Evolutionary conservation across 2,329 filamentous ascomycete genomes (phyloP), one percentile per base, ranked within the genome.

Genomic region (Mycosphaerelloides madeirae): DNA sequence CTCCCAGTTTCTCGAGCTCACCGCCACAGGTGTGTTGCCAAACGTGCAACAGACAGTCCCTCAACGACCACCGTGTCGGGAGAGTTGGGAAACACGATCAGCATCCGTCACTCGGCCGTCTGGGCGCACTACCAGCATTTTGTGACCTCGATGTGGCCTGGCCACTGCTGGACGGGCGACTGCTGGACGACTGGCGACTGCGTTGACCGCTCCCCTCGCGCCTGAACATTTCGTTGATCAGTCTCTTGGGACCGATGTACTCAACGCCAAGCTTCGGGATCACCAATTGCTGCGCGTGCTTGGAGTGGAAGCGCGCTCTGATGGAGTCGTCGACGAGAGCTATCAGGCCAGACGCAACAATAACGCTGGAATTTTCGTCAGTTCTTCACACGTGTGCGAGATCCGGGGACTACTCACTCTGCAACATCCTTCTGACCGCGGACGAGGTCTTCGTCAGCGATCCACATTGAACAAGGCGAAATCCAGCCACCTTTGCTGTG

Each of bases 251-350:
- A 18, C 76, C 76, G 53, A 84, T 71, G 48, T 80, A 79, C 52
- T 84, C 80, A 62, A 83, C 69, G 40, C 79, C 76, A 43, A 79
- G 66, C 51, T 72, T 71, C 7, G 79, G 77, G 16, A 79, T 70
- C 25, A 72, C 69, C 57, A 80, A 64, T 40, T 72, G 71, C 13
- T 73, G 73, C 44, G 67, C 67, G 44, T 71, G 70, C 56, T 76
- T 77, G 32, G 72, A 69, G 56, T 79, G 81, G 80, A 87, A 93
- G 46, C 79, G 80, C 49, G 80, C 77, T 67, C 87, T 86, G 72
- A 97, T 95, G 70, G 83, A 87, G 68, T 97, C 88, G 62, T 97
- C 91, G 40, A 94, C 84, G 34, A 97, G 79, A 6, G 86, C 81
- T 57, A 95, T 82, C 55, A 97, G 78, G 18, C 91, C 91, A n/a